Percentiles rank a stretch among this genome's conserved stretches.
phyloP scores from a whole-genome alignment of 2,329 filamentous ascomycete species.

The Diaporthe vexans region DNA sequence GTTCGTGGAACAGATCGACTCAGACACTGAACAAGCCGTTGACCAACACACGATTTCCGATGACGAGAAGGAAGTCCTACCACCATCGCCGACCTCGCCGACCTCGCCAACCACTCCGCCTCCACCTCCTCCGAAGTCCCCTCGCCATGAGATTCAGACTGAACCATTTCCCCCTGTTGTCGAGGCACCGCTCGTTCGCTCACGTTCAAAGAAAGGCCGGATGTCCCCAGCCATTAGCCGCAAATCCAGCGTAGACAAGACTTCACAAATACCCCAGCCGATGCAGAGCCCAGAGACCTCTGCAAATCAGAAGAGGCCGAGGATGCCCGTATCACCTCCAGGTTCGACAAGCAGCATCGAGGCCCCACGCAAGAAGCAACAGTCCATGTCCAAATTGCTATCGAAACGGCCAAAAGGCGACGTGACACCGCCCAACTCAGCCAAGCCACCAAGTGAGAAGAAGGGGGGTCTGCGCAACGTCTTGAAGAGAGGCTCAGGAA shows the following conservation, averaged over 20 bases:
- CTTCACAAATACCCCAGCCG: constrained; percentile 45
- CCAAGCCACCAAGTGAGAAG: constrained; percentile 55
- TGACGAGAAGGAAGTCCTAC: constrained; percentile 45
- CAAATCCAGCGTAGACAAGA: constrained; percentile 21
- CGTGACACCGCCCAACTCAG: constrained; percentile 10
- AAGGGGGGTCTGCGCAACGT: constrained; percentile 63
- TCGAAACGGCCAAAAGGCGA: constrained; percentile 50
- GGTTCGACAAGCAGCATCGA: constrained; percentile 43
- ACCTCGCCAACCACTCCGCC: constrained; percentile 41
- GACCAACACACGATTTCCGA: constrained; percentile 45
- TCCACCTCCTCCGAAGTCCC: constrained; percentile 45
- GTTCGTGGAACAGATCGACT: constrained; percentile 47
- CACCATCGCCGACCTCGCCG: constrained; percentile 40
- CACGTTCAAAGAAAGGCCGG: constrained; percentile 1
- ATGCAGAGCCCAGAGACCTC: constrained; percentile 50
- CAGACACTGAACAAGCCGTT: constrained; percentile 46
- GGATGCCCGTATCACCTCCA: constrained; percentile 52
- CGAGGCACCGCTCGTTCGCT: background rate
- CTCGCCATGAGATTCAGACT: background rate
- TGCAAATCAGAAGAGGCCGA: constrained; percentile 63
- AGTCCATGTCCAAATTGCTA: constrained; percentile 46
- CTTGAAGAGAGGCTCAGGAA: constrained; percentile 63
- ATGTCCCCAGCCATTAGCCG: constrained; percentile 12
- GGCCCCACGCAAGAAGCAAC: constrained; percentile 43
- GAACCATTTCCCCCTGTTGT: background rate